phyloP scores from a whole-genome alignment of 176 grass and related monocot species.

The Rhynchospora tenuis region DNA sequence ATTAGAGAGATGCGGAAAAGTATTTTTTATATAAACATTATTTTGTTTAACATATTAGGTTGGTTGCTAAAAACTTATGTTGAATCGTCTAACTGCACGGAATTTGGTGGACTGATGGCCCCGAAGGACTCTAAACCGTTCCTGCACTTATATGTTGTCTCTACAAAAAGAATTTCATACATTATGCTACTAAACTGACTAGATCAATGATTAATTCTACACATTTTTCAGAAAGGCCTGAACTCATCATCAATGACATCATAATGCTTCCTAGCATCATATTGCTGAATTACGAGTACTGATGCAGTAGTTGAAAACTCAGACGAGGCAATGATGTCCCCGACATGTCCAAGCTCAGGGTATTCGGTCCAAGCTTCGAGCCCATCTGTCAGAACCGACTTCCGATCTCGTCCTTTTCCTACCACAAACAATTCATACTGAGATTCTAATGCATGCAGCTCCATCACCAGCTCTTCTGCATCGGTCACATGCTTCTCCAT shows the following conservation, averaged over 20 bases:
- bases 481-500: conserved; percentile 67
- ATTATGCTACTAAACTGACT: background rate
- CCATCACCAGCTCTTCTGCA: conserved; percentile 52
- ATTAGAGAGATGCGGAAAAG: no score
- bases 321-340: conserved; percentile 54
- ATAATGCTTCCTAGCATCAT: conserved; percentile 75
- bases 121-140: no score
- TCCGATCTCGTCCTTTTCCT: conserved; percentile 36
- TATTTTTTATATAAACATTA: no score
- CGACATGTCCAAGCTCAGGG: conserved; percentile 62
- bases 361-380: conserved; percentile 64
- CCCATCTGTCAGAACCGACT: conserved; percentile 57
- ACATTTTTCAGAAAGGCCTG: conserved; percentile 44
- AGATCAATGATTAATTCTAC: background rate
- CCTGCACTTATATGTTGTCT: background rate
- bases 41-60: no score
- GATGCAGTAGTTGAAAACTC: conserved; percentile 60
- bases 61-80: no score
- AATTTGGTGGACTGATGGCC: no score
- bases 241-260: conserved; percentile 82
- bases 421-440: conserved; percentile 61
- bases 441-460: conserved; percentile 37
- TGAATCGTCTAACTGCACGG: no score
- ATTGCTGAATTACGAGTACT: conserved; percentile 68
- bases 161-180: background rate